A percentile compares a stretch with the other conserved stretches of the same genome.
Evolutionary conservation across 1,139 yeast species (phyloP).

Genomic region (Arxiozyma slooffiae): DNA sequence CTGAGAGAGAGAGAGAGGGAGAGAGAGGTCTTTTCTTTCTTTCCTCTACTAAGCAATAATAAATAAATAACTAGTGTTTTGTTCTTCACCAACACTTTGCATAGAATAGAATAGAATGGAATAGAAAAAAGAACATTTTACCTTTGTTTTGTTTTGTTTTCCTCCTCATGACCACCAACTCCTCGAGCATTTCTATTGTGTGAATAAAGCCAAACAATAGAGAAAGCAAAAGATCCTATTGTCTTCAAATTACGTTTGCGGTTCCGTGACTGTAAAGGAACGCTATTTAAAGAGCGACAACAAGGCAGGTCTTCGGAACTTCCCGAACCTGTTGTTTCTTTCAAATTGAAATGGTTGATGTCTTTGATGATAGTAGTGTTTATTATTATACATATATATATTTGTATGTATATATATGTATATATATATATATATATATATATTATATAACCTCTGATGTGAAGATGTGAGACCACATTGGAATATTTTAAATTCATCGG

Average conservation of each 20-base stretch:
- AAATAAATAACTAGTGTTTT: no score
- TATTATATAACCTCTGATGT: slow-evolving; percentile 2
- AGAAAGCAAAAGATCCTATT: not conserved
- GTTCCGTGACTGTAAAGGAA: not conserved
- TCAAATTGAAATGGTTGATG: no score
- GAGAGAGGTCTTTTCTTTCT: no score
- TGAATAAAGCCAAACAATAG: no score
- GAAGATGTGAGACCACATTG: not conserved
- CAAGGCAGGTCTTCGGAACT: no score
- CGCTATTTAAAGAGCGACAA: not conserved
- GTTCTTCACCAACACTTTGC: not conserved
- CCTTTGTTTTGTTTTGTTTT: no score
- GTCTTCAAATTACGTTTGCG: not conserved
- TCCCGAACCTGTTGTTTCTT: no score
- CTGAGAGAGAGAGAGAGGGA: no score
- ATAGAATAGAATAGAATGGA: not conserved
- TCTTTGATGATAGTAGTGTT: no score
- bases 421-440: slow-evolving; percentile 3
- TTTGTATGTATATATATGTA: no score
- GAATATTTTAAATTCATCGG: slow-evolving; percentile 3
- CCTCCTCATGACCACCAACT: not conserved
- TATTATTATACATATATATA: no score
- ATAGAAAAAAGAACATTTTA: not conserved
- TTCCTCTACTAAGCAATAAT: no score
- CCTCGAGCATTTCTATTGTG: not conserved